phyloP scores from a whole-genome alignment of 805 yeast species.

The Cyberlindnera maritima region DNA sequence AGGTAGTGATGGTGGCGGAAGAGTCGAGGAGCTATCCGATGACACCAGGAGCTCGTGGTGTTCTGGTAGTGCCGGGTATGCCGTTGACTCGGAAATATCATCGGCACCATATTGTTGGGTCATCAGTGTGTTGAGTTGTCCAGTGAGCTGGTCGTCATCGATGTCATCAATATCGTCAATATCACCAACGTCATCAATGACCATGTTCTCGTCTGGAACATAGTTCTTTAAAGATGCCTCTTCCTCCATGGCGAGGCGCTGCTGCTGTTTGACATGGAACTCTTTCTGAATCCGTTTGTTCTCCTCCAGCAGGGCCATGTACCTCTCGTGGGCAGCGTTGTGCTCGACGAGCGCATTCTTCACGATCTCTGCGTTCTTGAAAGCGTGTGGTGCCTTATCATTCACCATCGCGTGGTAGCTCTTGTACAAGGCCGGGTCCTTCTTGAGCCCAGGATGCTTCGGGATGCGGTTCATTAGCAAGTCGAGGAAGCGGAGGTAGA shows the following conservation, averaged over 20 bases:
- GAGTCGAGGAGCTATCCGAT: neutral
- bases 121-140: slow-evolving; percentile 10
- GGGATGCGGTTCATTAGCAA: slow-evolving; percentile 46
- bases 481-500: slow-evolving; percentile 59
- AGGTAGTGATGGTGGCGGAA: slow-evolving; percentile 2
- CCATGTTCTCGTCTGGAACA: neutral
- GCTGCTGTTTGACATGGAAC: neutral
- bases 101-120: neutral
- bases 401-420: slow-evolving; percentile 19
- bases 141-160: slow-evolving; percentile 21
- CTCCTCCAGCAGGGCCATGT: slow-evolving; percentile 25
- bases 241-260: neutral
- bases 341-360: slow-evolving; percentile 31
- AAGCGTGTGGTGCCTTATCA: slow-evolving; percentile 23
- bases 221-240: neutral
- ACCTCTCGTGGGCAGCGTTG: slow-evolving; percentile 27
- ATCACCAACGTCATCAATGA: neutral
- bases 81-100: slow-evolving; percentile 6
- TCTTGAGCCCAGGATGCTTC: slow-evolving; percentile 42
- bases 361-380: slow-evolving; percentile 25
- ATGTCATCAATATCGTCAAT: slow-evolving; percentile 10
- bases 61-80: slow-evolving; percentile 21
- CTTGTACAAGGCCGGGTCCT: slow-evolving; percentile 18
- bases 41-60: slow-evolving; percentile 3
- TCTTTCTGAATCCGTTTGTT: slow-evolving; percentile 24